Conservation (phyloP, 441 rosid species). For the Raphanus hybrid region DNA sequence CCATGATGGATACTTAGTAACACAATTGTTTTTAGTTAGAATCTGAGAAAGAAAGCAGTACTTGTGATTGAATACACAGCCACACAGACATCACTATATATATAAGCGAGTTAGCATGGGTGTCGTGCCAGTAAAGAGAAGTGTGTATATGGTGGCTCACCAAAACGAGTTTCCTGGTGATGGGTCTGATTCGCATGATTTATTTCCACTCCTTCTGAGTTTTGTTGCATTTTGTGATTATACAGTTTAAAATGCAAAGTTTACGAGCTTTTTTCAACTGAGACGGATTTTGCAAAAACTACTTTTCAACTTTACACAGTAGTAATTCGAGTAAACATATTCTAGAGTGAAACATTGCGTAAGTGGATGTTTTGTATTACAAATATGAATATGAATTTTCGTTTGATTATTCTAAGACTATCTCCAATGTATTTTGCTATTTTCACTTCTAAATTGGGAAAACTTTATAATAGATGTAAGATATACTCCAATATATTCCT, state of each 20-base stretch:
- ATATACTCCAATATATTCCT: too few species aligned
- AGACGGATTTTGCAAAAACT: neutral
- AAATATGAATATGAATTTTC: neutral
- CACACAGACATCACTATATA: slow-evolving; percentile 14
- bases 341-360: neutral
- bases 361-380: neutral
- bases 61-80: neutral
- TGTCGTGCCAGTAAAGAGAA: slow-evolving; percentile 26
- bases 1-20: slow-evolving; percentile 37
- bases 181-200: slow-evolving; percentile 39
- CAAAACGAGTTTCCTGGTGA: slow-evolving; percentile 30
- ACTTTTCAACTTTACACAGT: neutral
- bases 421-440: too few species aligned
- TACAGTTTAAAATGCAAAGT: slow-evolving; percentile 3
- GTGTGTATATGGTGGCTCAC: slow-evolving; percentile 36
- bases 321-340: neutral
- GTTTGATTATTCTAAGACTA: neutral
- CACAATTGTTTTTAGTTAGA: slow-evolving; percentile 1
- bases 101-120: slow-evolving; percentile 23
- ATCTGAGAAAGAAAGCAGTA: slow-evolving; percentile 27
- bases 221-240: slow-evolving; percentile 10
- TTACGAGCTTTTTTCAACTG: neutral
- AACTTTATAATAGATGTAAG: too few species aligned
- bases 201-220: neutral
- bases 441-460: too few species aligned